Base-by-base conservation (phyloP, 352 stramenopile species). In the Halophytophthora polymorphica region DNA sequence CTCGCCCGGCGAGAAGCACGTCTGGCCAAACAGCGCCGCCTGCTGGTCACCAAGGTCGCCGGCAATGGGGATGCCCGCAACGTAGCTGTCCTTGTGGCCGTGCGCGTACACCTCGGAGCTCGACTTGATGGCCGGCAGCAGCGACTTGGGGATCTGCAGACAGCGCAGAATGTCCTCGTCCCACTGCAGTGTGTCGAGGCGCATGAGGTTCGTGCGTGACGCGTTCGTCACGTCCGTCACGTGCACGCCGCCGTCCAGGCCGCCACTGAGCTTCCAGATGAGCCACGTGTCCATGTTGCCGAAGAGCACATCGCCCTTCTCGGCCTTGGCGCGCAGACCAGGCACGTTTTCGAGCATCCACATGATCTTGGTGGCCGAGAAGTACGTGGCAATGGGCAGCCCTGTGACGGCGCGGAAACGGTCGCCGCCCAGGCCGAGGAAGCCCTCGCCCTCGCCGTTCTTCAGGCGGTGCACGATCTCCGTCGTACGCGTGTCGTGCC, bases 241-340 rank as follows among this genome's bases (percentile, higher is more conserved):
- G 71, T 98, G 97, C 29, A 96, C 59, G 15, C 86, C 88, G 39
- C 82, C 81, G 19, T 95, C 64, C 4, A 76, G 53, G 29, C 84
- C 84, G 23, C 88, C 88, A 17, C 80, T 97, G 21, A 99, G 67
- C 61, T 98, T 96, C 78, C 93, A 98, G 50, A 98, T 77, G 39
- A 99, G 76, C 96, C 95, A 99, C 5, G 91, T 96, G 78, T 99
- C 97, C 45, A 99, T 97, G 44, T 97, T 99, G 39, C 97, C 97
- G 61, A 99, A 99, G 36, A 98, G 58, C 40, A 90, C 89, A 17
- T 97, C 66, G 13, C 80, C 79, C 21, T 77, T 61, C 56, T 93
- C 76, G 19, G 97, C 71, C 70, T 97, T 97, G 17, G 76, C 69
- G 40, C 82, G 74, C 17, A 99, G 59, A 15, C 82, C 80, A 6